Evolutionary conservation across 1,139 yeast genomes (phyloP).

Genomic region (Geotrichum citri-aurantii): DNA sequence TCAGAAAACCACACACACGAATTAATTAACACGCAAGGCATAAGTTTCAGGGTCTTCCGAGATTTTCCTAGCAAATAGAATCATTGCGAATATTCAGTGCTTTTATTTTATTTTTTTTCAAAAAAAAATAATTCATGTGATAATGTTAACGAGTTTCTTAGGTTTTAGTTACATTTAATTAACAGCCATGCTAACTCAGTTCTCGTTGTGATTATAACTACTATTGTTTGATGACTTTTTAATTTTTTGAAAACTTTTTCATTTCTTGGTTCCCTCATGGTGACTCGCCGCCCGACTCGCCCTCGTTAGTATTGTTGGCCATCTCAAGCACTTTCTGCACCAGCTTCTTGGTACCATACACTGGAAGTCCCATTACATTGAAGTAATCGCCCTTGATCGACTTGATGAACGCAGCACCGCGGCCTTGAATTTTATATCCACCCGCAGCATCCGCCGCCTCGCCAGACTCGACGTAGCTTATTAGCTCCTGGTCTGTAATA

Average conservation of each 20-base stretch:
- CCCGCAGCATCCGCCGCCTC: conserved; percentile 88
- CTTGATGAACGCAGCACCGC: conserved; percentile 55
- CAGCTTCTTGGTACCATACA: conserved; percentile 48
- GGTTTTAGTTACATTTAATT: no score
- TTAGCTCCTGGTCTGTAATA: conserved; percentile 49
- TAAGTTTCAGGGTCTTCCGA: neutral
- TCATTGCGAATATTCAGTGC: neutral
- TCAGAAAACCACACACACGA: no score
- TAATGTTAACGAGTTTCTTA: no score
- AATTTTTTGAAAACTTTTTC: no score
- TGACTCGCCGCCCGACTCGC: conserved; percentile 18
- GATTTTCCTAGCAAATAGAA: neutral
- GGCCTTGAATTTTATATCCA: conserved; percentile 84
- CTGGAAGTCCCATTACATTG: conserved; percentile 89
- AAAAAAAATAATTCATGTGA: no score
- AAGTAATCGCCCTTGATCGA: conserved; percentile 71
- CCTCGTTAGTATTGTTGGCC: conserved; percentile 23
- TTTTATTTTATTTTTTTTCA: neutral
- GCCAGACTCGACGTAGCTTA: conserved; percentile 56
- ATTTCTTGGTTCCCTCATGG: no score
- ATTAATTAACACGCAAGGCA: neutral
- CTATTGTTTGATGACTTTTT: neutral
- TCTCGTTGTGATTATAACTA: neutral
- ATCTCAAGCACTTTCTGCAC: conserved; percentile 33
- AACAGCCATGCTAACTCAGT: no score